phyloP scores from a whole-genome alignment of 1,139 yeast species.

The Casaregolazyma suthepensis region DNA sequence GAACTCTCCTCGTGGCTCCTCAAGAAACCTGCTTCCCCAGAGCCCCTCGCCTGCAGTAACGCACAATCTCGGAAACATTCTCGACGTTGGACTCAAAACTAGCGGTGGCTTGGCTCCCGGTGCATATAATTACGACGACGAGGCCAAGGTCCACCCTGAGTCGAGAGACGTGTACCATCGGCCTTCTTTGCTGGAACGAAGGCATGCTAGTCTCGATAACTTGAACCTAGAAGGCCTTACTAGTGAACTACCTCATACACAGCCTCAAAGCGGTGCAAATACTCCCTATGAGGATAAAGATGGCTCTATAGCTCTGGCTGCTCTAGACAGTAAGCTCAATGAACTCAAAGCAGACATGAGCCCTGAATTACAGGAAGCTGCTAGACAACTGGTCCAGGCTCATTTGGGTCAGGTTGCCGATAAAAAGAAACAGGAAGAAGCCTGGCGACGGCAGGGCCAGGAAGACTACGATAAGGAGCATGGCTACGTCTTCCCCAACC shows the following conservation, averaged over 20 bases:
- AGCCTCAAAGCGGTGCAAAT: neutral
- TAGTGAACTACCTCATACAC: neutral
- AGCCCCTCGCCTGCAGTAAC: conserved; percentile 12
- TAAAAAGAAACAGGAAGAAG: neutral
- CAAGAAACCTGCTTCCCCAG: conserved; percentile 9
- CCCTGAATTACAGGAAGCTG: conserved; percentile 20
- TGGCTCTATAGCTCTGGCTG: conserved; percentile 25
- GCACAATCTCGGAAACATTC: conserved; percentile 16
- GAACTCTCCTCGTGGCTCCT: conserved; percentile 4
- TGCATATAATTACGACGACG: conserved; percentile 17
- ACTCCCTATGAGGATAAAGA: conserved; percentile 6
- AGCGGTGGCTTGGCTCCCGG: conserved; percentile 31
- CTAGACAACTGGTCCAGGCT: conserved; percentile 23
- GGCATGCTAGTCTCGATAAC: conserved; percentile 4
- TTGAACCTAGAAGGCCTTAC: neutral
- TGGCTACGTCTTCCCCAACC: conserved; percentile 18
- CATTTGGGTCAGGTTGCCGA: conserved; percentile 15
- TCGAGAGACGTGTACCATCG: neutral
- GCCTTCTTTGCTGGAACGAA: conserved; percentile 8
- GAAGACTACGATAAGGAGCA: neutral
- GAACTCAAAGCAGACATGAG: conserved; percentile 17
- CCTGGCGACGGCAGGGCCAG: neutral
- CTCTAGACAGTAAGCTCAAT: conserved; percentile 22
- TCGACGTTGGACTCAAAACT: conserved; percentile 25
- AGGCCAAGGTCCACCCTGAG: neutral